Evolutionary conservation across 2,329 filamentous ascomycete genomes (phyloP), one percentile per base, ranked within the genome.

Genomic region (Emergomyces pasteurianus): DNA sequence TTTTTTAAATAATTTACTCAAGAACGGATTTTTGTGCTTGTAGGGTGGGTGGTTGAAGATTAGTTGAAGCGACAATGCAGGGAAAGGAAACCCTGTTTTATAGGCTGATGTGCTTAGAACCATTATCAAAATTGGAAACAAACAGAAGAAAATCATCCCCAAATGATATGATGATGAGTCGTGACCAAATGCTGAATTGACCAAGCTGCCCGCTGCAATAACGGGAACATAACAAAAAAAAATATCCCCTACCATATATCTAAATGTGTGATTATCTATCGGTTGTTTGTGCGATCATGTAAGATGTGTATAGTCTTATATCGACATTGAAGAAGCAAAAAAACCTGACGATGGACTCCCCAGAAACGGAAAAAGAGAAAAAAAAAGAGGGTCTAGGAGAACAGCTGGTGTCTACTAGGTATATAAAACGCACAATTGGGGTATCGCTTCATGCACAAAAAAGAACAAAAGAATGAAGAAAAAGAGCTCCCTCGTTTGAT

Each of bases 371-470:
- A 43, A 56, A 42, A 14, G 9, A 26, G 3, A 31, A 31, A 31
- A 31, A 31, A 34, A 34, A 53, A 36, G 1, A 7, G 18, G 3
- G 26, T 31, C 36, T 43, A 43, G 36, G 26, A 42, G 42, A 56
- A 14, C 23, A 42, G 36, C 38, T 42, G 18, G 34, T 23, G 10
- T 40, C 21, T 26, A 57, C 21, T 26, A 57, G 14, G n/a, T 18
- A 31, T 16, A 57, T 14, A 28, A 28, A 57, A 43, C 3, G 28
- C 36, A 26, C 28, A 31, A 7, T n/a, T 57, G 16, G 54, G 54
- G 54, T 57, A 57, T 57, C 40, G 21, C 40, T 57, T 57, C 54
- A 57, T 57, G 43, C 16, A 43, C n/a, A n/a, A n/a, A n/a, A n/a
- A n/a, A n/a, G n/a, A n/a, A 6, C 26, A 31, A 55, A 57, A n/a